Base-by-base conservation (phyloP, 2,329 filamentous ascomycete genomes). In the Aspergillus fischeri region DNA sequence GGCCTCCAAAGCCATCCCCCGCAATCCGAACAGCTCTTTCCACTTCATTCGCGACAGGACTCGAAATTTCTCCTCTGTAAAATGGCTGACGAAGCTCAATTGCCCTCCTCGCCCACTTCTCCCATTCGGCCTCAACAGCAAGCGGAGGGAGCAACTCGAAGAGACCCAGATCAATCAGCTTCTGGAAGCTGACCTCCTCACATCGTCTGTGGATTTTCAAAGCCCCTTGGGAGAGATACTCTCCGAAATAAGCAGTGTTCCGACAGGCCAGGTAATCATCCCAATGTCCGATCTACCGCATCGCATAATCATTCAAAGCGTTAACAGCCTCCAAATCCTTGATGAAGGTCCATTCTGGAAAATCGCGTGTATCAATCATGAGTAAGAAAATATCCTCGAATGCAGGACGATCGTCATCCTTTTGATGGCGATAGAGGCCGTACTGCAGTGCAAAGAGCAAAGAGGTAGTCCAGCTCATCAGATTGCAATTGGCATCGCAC, bases 391-490 rank as follows among this genome's bases (percentile, higher is more conserved):
- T 57, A 0, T 51, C 38, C 3, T 28, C 47, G 3, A 61, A 45
- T 5, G 42, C 48, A 14, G 49, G 44, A 6, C 42, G 24, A 6
- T 21, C n/a, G 3, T 10, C 1, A 20, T 56, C 49, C 27, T 48
- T 54, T 6, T 29, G 21, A 27, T 56, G 53, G 2, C 54, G 56
- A 21, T 56, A 55, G 2, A 59, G 45, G 1, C 56, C 59, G 21
- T 57, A 59, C 21, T 61, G 54, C 8, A 59, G 50, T 10, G 59
- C 54, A 11, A 61, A 61, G 1, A 55, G 50, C 2, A 61, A 49
- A 3, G 59, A 61, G 25, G 53, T 61, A 1, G 59, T 61, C 59
- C 59, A 61, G 29, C 56, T 61, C 51, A 56, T 55, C 2, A 61
- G 38, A 10, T 56, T 59, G 44, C 56, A 61, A 4, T 49, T 25